phyloP scores from a whole-genome alignment of 2,329 filamentous ascomycete genomes.

The Neoscytalidium dimidiatum region DNA sequence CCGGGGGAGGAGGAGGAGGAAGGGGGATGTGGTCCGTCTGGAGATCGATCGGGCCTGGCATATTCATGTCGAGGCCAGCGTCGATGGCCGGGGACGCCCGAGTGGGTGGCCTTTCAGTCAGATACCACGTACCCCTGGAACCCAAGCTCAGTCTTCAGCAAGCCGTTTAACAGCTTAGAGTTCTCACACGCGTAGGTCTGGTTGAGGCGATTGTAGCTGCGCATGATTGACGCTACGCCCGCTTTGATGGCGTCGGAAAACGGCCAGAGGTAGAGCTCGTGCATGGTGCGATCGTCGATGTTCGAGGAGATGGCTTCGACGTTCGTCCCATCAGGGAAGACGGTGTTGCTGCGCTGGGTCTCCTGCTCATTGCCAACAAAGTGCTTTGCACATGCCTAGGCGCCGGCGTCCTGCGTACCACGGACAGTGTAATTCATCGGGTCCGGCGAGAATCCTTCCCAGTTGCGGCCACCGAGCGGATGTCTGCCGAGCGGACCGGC shows the following conservation, averaged over 20 bases:
- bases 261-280: constrained; percentile 77
- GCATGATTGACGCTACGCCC: constrained; percentile 59
- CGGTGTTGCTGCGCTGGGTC: constrained; percentile 39
- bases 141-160: constrained; percentile 51
- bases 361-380: constrained; percentile 70
- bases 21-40: constrained; percentile 22
- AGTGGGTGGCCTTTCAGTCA: constrained; percentile 30
- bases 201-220: constrained; percentile 41
- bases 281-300: constrained; percentile 71
- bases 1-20: no score
- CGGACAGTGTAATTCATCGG: constrained; percentile 46
- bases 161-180: constrained; percentile 45
- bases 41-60: neutral
- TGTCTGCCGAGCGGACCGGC: constrained; percentile 46
- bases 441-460: constrained; percentile 52
- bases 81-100: constrained; percentile 28
- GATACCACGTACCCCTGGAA: constrained; percentile 31
- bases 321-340: constrained; percentile 31
- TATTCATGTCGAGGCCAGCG: constrained; percentile 27
- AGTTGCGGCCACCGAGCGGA: constrained; percentile 47
- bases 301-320: constrained; percentile 51
- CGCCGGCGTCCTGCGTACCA: constrained; percentile 47
- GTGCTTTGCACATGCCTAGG: constrained; percentile 47
- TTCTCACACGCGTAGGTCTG: constrained; percentile 48
- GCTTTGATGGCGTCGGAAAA: constrained; percentile 72